Base-by-base conservation (phyloP, 2,329 filamentous ascomycete species). In the Penicillium polonicum region DNA sequence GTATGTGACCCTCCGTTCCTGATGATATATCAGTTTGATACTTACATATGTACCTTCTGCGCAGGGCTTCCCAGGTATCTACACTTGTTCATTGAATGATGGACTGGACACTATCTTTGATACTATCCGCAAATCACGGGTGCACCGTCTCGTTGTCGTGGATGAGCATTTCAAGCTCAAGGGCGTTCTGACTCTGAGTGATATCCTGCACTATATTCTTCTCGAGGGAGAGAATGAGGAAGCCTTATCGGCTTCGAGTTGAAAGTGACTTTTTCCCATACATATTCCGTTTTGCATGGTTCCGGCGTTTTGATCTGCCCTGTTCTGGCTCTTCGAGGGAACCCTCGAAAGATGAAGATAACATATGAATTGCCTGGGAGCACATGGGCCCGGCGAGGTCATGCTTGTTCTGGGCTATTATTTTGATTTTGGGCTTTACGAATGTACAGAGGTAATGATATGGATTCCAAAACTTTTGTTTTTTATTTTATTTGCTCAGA, bases 41-140 rank as follows among this genome's bases (percentile, higher is more conserved):
- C 55, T 52, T 27, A 63, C 35, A 7, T 7, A 7, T 35, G 33
- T 17, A 35, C 33, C 2, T 21, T 52, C 6, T 53, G 5, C 29
- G 21, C 60, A 87, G 83, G 93, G 97, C 67, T 97, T 96, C 70
- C 89, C 92, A 0, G 94, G 95, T 43, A 97, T 99, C 63, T 97
- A 97, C 76, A 97, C 93, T 0, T 99, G 94, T 79, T 91, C 88
- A 45, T 83, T 94, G 62, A 88, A 95, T 61, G 94, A 99, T 75
- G 88, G 92, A 55, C 83, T 99, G 49, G 93, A 96, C 72, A 93
- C 92, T 12, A 94, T 99, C 66, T 97, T 97, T 73, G 92, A 97
- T 74, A 97, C 94, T 1, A 90, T 99, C 66, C 90, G 93, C 65
- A 95, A 93, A 78, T 96, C 92, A 45, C 85, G 95, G 60, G 93